These are phyloP conservation scores for Sordaria brevicollis DNA, from an alignment of 495 filamentous ascomycete species.

Conservation along the genomic window DNA sequence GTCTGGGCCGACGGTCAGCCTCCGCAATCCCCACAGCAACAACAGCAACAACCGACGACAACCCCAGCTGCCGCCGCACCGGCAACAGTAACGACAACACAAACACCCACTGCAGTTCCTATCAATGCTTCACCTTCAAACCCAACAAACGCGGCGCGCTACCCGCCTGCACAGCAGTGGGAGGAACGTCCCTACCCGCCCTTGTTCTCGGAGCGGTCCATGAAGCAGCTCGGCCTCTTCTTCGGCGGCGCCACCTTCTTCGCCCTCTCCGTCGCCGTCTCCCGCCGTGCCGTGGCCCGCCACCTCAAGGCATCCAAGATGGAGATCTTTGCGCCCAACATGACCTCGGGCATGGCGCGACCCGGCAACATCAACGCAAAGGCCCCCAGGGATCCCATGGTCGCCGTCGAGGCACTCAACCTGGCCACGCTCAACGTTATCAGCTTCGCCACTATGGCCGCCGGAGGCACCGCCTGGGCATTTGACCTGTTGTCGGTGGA, in stretches of 20 bases:
- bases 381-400: conserved; percentile 33
- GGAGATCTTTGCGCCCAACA: conserved; percentile 54
- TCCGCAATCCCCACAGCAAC: neutral
- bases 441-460: conserved; percentile 55
- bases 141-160: neutral
- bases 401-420: conserved; percentile 69
- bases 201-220: conserved; percentile 12
- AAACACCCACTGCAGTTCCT: neutral
- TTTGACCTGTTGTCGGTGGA: conserved; percentile 62
- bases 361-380: neutral
- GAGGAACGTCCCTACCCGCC: conserved; percentile 1
- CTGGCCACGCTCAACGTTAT: conserved; percentile 76
- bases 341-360: conserved; percentile 17
- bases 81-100: neutral
- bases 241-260: conserved; percentile 64
- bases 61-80: neutral
- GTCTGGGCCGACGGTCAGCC: neutral
- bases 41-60: neutral
- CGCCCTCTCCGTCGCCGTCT: conserved; percentile 54
- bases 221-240: conserved; percentile 12
- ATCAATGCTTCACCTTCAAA: neutral
- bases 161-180: neutral
- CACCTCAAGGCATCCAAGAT: conserved; percentile 46
- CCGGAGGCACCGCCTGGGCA: conserved; percentile 57
- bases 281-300: conserved; percentile 52